Evolutionary conservation across 768 basidiomycete genomes (phyloP).

Genomic region (Calocera cornea): DNA sequence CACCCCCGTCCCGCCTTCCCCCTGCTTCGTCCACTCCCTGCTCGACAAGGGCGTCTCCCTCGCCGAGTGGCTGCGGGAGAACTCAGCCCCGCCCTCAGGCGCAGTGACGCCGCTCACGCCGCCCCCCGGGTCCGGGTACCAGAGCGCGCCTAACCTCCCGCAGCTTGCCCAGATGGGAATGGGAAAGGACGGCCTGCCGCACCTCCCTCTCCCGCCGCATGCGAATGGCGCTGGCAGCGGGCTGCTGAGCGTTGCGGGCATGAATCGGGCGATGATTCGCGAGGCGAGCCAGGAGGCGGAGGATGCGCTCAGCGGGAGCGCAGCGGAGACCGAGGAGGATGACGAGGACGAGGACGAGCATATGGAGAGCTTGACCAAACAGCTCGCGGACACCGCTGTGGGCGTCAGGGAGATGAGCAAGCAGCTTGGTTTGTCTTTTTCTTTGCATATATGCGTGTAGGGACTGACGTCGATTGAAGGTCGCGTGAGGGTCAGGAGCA

Average conservation of each 20-base stretch:
- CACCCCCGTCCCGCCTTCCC: constrained; percentile 38
- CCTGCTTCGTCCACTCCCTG: constrained; percentile 87
- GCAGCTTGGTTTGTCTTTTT: constrained; percentile 61
- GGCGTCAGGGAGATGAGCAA: constrained; percentile 98
- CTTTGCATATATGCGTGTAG: not conserved
- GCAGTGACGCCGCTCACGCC: not conserved
- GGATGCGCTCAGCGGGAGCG: constrained; percentile 5
- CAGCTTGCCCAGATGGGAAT: not conserved
- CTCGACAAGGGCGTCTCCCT: constrained; percentile 72
- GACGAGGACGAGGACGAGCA: constrained; percentile 36
- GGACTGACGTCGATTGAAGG: too few species aligned
- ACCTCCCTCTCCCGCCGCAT: constrained; percentile 1
- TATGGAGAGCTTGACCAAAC: constrained; percentile 68
- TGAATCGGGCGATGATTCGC: too few species aligned
- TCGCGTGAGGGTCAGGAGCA: constrained; percentile 77
- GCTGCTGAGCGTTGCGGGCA: not conserved
- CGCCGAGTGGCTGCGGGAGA: constrained; percentile 50
- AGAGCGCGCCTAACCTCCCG: not conserved
- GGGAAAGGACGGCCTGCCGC: constrained; percentile 3
- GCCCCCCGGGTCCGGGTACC: not conserved
- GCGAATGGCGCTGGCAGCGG: not conserved
- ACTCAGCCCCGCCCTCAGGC: not conserved
- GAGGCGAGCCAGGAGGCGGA: too few species aligned
- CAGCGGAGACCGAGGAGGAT: constrained; percentile 16
- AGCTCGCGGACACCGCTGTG: constrained; percentile 91